Base-by-base conservation (phyloP, 2,329 filamentous ascomycete species). In the Beauveria rudraprayagi region DNA sequence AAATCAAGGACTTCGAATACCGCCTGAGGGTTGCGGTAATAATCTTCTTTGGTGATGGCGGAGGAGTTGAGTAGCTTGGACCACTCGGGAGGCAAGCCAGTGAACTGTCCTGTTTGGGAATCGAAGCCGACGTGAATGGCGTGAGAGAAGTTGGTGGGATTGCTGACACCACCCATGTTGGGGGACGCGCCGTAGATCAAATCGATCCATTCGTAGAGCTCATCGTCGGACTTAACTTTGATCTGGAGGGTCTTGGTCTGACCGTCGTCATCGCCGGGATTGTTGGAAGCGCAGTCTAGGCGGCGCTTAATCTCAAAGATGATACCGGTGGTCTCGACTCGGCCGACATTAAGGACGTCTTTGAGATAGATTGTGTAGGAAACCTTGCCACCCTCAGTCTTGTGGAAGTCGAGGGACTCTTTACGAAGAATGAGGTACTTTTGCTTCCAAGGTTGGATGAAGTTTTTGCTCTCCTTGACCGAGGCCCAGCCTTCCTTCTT, bases 141-240 rank as follows among this genome's bases (percentile, higher is more conserved):
- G 73, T 99, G 94, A 26, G 90, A 92, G 78, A 99, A 99, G 78
- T 97, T 97, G 66, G 94, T 97, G 6, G 94, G 94, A 74, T 97
- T 97, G 77, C 93, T 97, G 61, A 99, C 94, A 67, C 94, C 94
- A 64, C 94, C 92, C 91, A 97, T 96, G 64, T 91, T 93, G 19
- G 94, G 94, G 73, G 93, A 97, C 65, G 93, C 89, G 68, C 93
- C 92, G 73, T 97, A 97, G 66, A 99, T 95, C 73, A 92, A 91
- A 74, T 99, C 94, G 70, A 97, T 96, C 94, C 94, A 99, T 69
- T 96, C 92, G 75, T 99, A 99, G 59, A 99, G 86, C 67, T 99
- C 94, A 70, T 96, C 93, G 70, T 99, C 94, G 61, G 87, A 89
- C 76, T 97, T 96, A 68, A 97, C 92, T 72, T 90, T 91, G 73